Evolutionary conservation across 2,329 filamentous ascomycete genomes (phyloP).

Genomic region (Scedosporium apiospermum): DNA sequence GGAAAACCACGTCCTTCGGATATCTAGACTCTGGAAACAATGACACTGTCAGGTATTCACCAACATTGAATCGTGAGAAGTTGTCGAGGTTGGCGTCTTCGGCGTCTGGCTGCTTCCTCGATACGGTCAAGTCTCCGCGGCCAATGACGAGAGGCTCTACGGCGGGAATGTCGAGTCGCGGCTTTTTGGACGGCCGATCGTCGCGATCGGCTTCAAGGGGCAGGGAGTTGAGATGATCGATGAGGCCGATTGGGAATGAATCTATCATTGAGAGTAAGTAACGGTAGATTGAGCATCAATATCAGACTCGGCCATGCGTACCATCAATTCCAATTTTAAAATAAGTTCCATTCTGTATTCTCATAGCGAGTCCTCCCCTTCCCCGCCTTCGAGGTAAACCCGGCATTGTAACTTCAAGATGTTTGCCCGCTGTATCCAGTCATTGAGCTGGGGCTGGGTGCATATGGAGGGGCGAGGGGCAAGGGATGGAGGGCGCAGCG

Average conservation of each 20-base stretch:
- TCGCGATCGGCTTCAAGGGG: constrained; percentile 10
- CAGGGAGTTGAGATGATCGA: constrained; percentile 15
- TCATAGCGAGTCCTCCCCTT: not conserved
- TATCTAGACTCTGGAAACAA: not conserved
- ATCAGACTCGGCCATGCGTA: not conserved
- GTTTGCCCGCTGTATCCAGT: no score
- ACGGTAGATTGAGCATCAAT: not conserved
- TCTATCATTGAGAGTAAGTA: constrained; percentile 11
- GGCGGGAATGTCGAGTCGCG: not conserved
- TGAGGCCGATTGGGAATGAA: constrained; percentile 14
- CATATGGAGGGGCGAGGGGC: no score
- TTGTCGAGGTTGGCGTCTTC: not conserved
- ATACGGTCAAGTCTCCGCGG: not conserved
- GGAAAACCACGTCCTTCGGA: not conserved
- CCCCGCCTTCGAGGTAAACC: not conserved
- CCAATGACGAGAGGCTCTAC: not conserved
- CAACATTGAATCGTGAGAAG: not conserved
- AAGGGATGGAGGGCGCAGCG: no score
- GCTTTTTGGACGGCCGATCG: not conserved
- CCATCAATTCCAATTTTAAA: not conserved
- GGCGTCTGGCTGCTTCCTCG: not conserved
- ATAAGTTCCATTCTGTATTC: not conserved
- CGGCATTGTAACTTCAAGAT: not conserved
- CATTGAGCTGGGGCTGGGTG: no score
- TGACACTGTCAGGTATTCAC: not conserved